phyloP scores from a whole-genome alignment of 2,329 filamentous ascomycete species.

The Penicillium sp. region DNA sequence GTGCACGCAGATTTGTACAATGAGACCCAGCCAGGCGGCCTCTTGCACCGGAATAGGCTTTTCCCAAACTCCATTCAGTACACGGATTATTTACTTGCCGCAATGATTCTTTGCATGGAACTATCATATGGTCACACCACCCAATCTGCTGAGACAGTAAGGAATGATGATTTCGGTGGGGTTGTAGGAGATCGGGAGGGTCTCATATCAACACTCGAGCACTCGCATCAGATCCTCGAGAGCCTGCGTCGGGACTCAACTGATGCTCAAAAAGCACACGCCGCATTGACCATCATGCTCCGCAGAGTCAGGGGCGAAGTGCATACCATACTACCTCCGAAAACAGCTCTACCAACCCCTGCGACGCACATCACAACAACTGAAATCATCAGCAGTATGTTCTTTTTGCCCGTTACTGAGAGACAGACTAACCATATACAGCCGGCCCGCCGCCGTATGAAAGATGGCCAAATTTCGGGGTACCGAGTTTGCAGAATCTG shows the following conservation, averaged over 20 bases:
- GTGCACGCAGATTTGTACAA: slow-evolving; percentile 57
- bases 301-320: slow-evolving; percentile 25
- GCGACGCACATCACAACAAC: not conserved
- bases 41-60: slow-evolving; percentile 59
- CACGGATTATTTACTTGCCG: slow-evolving; percentile 66
- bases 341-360: not conserved
- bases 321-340: slow-evolving; percentile 6
- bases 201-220: slow-evolving; percentile 31
- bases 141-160: slow-evolving; percentile 9
- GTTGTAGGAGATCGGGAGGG: slow-evolving; percentile 28
- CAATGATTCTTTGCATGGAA: slow-evolving; percentile 63
- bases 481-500: not conserved
- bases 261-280: slow-evolving; percentile 35
- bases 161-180: slow-evolving; percentile 19
- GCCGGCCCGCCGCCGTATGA: slow-evolving; percentile 24
- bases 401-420: too few relatives aligned
- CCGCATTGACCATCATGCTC: slow-evolving; percentile 36
- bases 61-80: slow-evolving; percentile 63
- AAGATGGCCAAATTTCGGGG: slow-evolving; percentile 12
- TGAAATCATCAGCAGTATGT: not conserved
- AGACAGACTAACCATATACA: not conserved
- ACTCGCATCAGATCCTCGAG: slow-evolving; percentile 34
- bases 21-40: slow-evolving; percentile 59
- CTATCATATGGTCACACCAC: slow-evolving; percentile 29
- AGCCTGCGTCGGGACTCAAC: slow-evolving; percentile 29